A percentile compares a stretch with the other conserved stretches of the same genome.
phyloP scores from a whole-genome alignment of 176 grass and related monocot species.

The Avena sativa region DNA sequence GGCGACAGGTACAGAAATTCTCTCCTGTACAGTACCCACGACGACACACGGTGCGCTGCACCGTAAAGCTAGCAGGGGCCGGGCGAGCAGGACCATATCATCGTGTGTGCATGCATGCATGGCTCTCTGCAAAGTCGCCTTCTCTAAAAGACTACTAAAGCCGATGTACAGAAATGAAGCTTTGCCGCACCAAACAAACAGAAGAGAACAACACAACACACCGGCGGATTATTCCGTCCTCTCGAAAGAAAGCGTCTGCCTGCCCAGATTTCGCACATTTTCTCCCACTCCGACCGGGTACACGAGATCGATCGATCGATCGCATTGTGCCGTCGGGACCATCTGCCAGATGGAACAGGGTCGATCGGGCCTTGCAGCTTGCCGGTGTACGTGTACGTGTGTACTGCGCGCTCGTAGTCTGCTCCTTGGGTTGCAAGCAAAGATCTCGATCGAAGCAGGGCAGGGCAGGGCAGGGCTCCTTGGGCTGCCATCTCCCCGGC shows the following conservation, averaged over 20 bases:
- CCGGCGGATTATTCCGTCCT: neutral
- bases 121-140: neutral
- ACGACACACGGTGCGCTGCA: neutral
- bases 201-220: neutral
- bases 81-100: neutral
- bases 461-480: neutral
- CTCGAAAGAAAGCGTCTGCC: neutral
- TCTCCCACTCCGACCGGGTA: neutral
- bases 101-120: neutral
- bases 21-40: neutral
- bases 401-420: neutral
- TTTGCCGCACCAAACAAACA: conserved; percentile 12
- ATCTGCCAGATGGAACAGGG: neutral
- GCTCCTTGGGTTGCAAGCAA: conserved; percentile 67
- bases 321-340: neutral
- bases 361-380: neutral
- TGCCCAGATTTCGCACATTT: neutral
- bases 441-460: conserved; percentile 24
- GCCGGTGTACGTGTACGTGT: conserved; percentile 29
- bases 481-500: conserved; percentile 9
- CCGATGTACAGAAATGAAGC: neutral
- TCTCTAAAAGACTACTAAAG: neutral
- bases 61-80: neutral
- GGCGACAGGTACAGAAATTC: neutral
- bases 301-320: neutral